phyloP scores from a whole-genome alignment of 1,139 yeast genomes.

The Suhomyces bolitotheri region DNA sequence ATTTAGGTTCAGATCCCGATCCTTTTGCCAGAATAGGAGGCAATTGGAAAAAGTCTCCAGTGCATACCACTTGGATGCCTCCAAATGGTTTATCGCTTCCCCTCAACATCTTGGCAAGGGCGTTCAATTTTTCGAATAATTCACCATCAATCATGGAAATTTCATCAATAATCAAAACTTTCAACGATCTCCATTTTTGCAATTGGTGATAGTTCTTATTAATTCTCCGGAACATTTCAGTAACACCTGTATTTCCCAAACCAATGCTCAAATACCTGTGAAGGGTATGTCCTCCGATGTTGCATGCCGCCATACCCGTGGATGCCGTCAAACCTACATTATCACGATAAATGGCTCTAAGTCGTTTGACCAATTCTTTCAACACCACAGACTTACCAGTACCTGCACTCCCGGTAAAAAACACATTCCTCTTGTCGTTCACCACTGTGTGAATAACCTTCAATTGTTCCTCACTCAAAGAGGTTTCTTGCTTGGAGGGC shows the following conservation, averaged over 20 bases:
- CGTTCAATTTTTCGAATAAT: slow-evolving; percentile 68
- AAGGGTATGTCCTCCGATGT: slow-evolving; percentile 80
- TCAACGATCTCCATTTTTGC: slow-evolving; percentile 59
- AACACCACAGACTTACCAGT: slow-evolving; percentile 82
- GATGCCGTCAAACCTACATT: slow-evolving; percentile 83
- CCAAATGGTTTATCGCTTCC: slow-evolving; percentile 68
- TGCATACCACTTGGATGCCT: slow-evolving; percentile 79
- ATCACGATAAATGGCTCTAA: slow-evolving; percentile 30
- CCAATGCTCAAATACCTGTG: slow-evolving; percentile 82
- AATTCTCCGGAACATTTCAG: slow-evolving; percentile 45
- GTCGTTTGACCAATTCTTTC: slow-evolving; percentile 52
- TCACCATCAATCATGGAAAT: slow-evolving; percentile 85
- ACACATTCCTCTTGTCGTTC: slow-evolving; percentile 52
- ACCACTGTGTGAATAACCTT: slow-evolving; percentile 67
- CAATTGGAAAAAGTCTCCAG: slow-evolving; percentile 89
- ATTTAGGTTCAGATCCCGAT: slow-evolving; percentile 32
- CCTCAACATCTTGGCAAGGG: slow-evolving; percentile 59
- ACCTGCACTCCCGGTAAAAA: slow-evolving; percentile 83
- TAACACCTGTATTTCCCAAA: slow-evolving; percentile 55
- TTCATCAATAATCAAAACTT: slow-evolving; percentile 80
- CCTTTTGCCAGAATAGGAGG: slow-evolving; percentile 69
- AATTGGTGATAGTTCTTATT: slow-evolving; percentile 43
- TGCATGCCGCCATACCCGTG: slow-evolving; percentile 88
- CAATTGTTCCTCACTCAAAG: slow-evolving; percentile 59
- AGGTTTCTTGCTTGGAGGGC: slow-evolving; percentile 5